A percentile compares a stretch with the other conserved stretches of the same genome.
phyloP scores from a whole-genome alignment of 176 grass and related monocot genomes.

The Rhynchospora pubera region DNA sequence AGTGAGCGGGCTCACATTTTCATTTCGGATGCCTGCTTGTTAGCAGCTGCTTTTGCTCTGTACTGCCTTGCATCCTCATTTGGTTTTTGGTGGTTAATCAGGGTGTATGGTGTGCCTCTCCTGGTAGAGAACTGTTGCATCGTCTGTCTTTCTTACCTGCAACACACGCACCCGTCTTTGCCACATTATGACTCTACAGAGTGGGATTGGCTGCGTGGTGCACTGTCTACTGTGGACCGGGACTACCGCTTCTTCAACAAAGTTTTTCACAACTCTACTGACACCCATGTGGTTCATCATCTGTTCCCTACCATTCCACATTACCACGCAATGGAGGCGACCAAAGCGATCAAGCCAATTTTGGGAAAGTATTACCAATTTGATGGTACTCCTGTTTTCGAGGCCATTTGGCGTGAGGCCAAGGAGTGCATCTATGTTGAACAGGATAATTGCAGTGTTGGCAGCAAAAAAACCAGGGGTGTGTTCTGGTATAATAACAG shows the following conservation, averaged over 20 bases:
- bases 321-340: constrained; percentile 89
- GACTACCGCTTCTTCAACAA: constrained; percentile 76
- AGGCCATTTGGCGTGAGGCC: constrained; percentile 72
- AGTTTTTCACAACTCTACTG: constrained; percentile 81
- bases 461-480: background rate
- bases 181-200: constrained; percentile 78
- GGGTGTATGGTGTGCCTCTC: constrained; percentile 59
- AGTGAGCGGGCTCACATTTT: constrained; percentile 57
- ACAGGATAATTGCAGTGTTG: constrained; percentile 37
- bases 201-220: constrained; percentile 83
- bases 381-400: constrained; percentile 47
- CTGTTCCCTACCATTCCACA: constrained; percentile 92
- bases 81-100: constrained; percentile 64
- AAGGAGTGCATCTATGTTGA: constrained; percentile 66
- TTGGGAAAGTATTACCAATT: constrained; percentile 82
- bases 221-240: constrained; percentile 63
- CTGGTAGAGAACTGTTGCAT: constrained; percentile 73
- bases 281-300: constrained; percentile 86
- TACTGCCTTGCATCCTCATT: constrained; percentile 34
- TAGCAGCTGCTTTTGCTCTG: constrained; percentile 16
- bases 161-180: constrained; percentile 81
- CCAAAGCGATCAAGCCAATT: constrained; percentile 63
- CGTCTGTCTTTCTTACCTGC: constrained; percentile 75
- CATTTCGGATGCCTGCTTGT: constrained; percentile 44
- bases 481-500: constrained; percentile 80